Evolutionary conservation across 1,284 basidiomycete genomes (phyloP).

Genomic region (Volvariella volvacea): DNA sequence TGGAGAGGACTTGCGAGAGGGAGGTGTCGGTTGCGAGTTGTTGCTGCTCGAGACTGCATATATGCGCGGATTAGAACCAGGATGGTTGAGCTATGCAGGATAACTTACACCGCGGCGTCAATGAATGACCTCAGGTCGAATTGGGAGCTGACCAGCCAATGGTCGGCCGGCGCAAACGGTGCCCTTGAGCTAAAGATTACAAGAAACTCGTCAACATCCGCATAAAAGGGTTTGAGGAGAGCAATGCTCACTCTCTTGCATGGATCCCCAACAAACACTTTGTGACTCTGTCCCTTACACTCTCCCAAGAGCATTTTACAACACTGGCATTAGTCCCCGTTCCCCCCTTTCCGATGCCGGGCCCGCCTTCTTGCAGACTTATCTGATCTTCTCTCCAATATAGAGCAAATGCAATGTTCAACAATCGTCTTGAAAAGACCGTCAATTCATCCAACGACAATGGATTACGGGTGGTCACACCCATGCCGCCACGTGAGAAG

Average conservation of each 20-base stretch:
- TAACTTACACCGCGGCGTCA: constrained; percentile 77
- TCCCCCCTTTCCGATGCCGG: too few species aligned
- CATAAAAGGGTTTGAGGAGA: not conserved
- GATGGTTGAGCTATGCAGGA: not conserved
- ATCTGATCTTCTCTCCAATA: constrained; percentile 68
- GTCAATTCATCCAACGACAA: constrained; percentile 80
- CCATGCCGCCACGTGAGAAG: constrained; percentile 43
- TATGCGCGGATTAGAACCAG: not conserved
- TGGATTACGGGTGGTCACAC: constrained; percentile 51
- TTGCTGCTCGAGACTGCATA: constrained; percentile 49
- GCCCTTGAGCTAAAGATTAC: constrained; percentile 58
- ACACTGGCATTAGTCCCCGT: too few species aligned
- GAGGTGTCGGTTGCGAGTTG: constrained; percentile 26
- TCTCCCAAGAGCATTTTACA: constrained; percentile 44
- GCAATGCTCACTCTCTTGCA: constrained; percentile 72
- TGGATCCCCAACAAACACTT: constrained; percentile 75
- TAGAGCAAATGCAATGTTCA: constrained; percentile 76
- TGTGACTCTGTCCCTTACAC: constrained; percentile 67
- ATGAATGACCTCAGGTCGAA: constrained; percentile 84
- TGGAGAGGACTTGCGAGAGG: constrained; percentile 39
- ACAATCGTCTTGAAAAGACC: constrained; percentile 59
- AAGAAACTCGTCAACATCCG: not conserved
- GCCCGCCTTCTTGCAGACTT: constrained; percentile 10
- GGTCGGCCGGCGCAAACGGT: constrained; percentile 72
- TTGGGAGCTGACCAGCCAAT: constrained; percentile 82